phyloP scores from a whole-genome alignment of 2,329 filamentous ascomycete species.

The Penicillium capsulatum region DNA sequence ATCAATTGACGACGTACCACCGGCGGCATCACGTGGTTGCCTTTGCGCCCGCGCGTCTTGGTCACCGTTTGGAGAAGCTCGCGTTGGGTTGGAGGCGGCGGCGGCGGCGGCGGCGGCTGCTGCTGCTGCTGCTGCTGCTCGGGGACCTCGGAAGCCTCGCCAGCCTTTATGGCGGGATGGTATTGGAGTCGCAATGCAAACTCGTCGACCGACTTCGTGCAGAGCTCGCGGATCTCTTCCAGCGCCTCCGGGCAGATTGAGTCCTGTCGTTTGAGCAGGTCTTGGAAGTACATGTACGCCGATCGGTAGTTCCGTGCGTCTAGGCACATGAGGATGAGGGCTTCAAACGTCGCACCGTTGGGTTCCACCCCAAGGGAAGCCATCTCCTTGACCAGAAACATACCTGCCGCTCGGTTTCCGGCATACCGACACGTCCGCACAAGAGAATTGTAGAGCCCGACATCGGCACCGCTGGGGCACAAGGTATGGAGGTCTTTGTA shows the following conservation, averaged over 20 bases:
- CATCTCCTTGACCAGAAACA: conserved; percentile 62
- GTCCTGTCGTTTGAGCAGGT: conserved; percentile 32
- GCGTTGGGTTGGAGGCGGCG: too few species aligned
- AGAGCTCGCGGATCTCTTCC: conserved; percentile 27
- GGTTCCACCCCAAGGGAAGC: conserved; percentile 52
- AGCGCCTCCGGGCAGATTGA: conserved; percentile 23
- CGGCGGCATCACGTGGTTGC: neutral
- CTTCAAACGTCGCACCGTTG: conserved; percentile 58
- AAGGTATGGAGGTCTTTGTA: conserved; percentile 59
- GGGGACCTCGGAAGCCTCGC: neutral
- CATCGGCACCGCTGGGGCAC: conserved; percentile 42
- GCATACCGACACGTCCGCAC: conserved; percentile 48
- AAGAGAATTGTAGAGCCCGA: conserved; percentile 57
- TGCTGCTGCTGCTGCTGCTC: neutral
- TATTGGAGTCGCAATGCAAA: conserved; percentile 30
- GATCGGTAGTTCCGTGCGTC: conserved; percentile 35
- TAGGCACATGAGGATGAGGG: conserved; percentile 56
- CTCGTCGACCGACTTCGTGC: conserved; percentile 27
- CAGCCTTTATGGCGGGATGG: conserved; percentile 26
- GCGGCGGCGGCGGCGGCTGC: too few species aligned
- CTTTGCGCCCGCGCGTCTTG: too few species aligned
- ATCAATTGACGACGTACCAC: neutral
- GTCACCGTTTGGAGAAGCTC: too few species aligned
- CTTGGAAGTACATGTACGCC: conserved; percentile 37
- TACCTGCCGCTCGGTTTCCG: conserved; percentile 52